Percentiles rank a stretch among this genome's conserved stretches.
Conservation (phyloP, 169 alveolate genomes). For the Eimeria praecox region DNA sequence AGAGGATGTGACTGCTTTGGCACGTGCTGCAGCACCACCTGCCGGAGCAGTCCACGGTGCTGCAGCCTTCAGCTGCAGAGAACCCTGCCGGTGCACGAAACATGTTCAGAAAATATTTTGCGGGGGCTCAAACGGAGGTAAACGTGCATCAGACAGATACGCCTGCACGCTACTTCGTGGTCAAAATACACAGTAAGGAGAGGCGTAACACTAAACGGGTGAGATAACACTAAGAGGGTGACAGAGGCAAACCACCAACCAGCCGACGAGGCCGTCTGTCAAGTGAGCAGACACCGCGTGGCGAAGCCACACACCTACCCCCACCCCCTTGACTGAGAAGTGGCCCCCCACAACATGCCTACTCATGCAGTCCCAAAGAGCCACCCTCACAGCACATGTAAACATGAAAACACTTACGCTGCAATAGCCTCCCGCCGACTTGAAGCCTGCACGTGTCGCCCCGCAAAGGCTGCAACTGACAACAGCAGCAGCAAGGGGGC, state of each 20-base stretch:
- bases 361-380: background rate
- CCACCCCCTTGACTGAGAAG: background rate
- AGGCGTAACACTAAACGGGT: background rate
- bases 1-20: background rate
- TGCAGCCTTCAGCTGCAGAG: too few species aligned
- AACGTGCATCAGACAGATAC: too few species aligned
- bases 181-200: background rate
- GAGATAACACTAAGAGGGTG: background rate
- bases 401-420: background rate
- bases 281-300: background rate
- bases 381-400: background rate
- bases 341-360: background rate
- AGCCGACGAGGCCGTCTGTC: background rate
- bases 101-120: too few species aligned
- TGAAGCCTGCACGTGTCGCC: constrained; percentile 19
- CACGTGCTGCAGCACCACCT: background rate
- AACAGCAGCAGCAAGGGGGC: constrained; percentile 70
- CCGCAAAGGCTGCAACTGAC: constrained; percentile 29
- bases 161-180: background rate
- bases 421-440: constrained; percentile 45
- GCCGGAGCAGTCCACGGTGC: background rate
- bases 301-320: background rate
- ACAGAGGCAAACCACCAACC: background rate
- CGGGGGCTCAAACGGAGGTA: too few species aligned
- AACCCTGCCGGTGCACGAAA: background rate